Base-by-base conservation (phyloP, 2,329 filamentous ascomycete genomes). In the Apiospora malaysiana region DNA sequence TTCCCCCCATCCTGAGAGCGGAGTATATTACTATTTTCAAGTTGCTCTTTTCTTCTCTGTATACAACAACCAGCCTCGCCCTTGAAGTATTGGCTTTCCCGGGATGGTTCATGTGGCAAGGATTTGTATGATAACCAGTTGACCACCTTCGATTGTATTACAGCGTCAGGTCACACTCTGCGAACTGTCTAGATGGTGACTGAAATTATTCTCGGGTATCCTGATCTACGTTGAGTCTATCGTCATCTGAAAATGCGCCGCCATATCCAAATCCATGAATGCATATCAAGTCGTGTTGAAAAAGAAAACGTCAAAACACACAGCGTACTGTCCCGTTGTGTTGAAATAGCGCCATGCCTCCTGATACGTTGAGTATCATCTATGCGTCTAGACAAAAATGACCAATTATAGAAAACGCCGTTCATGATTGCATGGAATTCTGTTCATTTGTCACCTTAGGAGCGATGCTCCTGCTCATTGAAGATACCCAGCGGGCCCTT, bases 401-500 rank as follows among this genome's bases (percentile, higher is more conserved):
- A 27, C 1, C 18, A 40, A 7, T 10, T 8, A 2, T 3, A 14
- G 10, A 40, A 40, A 40, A n/a, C 32, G 56, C 32, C 56, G 21
- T 32, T 9, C 18, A 12, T 9, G 3, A 63, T 40, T 63, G 21
- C 18, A 21, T 18, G 14, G 25, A 32, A 25, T 25, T 37, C 27
- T 16, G 10, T 59, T 5, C 18, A 6, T 32, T 40, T 56, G 12
- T 56, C 12, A 21, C 16, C 4, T 18, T 63, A 63, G 18, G 56
- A 63, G 18, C 56, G 56, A 40, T 27, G 49, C 23, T n/a, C 23
- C 56, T 67, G 65, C 40, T 67, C 65, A 12, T 25, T 67, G 73
- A 90, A 88, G 4, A 87, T 80, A 0, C 86, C 84, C 75, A 90
- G 76, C 14, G 88, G 88, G 2, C 88, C 88, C 68, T 85, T 86